These are phyloP conservation scores for Escallonia herrerae DNA, from an alignment of 129 eudicot species.

Conservation along the genomic window DNA sequence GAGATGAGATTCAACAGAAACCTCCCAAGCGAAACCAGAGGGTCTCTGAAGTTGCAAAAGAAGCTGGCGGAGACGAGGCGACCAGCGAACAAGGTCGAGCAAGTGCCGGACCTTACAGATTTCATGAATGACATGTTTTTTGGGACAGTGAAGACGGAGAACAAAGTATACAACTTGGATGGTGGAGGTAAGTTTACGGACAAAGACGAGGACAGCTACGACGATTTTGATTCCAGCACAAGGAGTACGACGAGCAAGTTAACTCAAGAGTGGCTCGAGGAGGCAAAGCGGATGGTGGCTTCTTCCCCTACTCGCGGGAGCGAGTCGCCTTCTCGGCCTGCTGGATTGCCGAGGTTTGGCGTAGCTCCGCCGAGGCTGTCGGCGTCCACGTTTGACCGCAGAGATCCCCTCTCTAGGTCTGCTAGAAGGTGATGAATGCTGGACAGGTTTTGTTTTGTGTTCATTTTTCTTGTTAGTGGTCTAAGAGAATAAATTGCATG, in stretches of 20 bases:
- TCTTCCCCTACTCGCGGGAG: slow-evolving; percentile 54
- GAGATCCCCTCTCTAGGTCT: slow-evolving; percentile 68
- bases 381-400: slow-evolving; percentile 25
- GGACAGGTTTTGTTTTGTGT: too few relatives aligned
- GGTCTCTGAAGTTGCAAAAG: slow-evolving; percentile 23
- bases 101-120: slow-evolving; percentile 72
- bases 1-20: slow-evolving; percentile 44
- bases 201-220: slow-evolving; percentile 14
- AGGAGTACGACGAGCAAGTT: slow-evolving; percentile 59
- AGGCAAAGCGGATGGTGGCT: slow-evolving; percentile 73
- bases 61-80: slow-evolving; percentile 33
- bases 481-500: too few relatives aligned
- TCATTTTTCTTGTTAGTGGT: too few relatives aligned
- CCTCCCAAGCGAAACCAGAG: slow-evolving; percentile 29
- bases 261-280: slow-evolving; percentile 79
- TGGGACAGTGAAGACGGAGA: slow-evolving; percentile 35
- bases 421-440: slow-evolving; percentile 51
- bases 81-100: slow-evolving; percentile 16
- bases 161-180: slow-evolving; percentile 48
- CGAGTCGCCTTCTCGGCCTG: slow-evolving; percentile 53
- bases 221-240: slow-evolving; percentile 51
- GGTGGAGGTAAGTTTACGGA: slow-evolving; percentile 20
- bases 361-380: slow-evolving; percentile 34
- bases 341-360: slow-evolving; percentile 58
- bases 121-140: slow-evolving; percentile 82